Conservation (phyloP, 441 rosid species). For the Populus tomentosa region DNA sequence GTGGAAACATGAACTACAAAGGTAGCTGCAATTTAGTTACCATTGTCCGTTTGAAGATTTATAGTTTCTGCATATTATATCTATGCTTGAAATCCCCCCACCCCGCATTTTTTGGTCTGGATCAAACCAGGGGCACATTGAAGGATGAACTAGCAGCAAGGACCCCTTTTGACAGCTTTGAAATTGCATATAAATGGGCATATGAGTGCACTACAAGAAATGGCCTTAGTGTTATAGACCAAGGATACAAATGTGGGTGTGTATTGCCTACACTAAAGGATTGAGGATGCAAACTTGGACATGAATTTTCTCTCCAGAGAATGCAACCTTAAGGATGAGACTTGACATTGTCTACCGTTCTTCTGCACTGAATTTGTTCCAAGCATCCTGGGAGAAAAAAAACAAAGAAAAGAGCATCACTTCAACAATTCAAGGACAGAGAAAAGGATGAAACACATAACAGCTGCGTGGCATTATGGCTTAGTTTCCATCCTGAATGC, state of each 20-base stretch:
- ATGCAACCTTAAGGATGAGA: neutral
- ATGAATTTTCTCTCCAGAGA: neutral
- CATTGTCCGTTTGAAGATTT: too few relatives aligned
- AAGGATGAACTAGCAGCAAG: neutral
- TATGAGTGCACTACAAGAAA: neutral
- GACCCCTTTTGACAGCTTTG: neutral
- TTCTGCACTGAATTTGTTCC: constrained; percentile 86
- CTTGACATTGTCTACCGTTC: constrained; percentile 37
- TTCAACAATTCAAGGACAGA: too few relatives aligned
- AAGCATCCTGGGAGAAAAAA: constrained; percentile 60
- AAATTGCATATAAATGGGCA: neutral
- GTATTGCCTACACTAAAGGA: neutral
- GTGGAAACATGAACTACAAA: too few relatives aligned
- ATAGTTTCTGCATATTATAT: too few relatives aligned
- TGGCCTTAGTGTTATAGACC: neutral
- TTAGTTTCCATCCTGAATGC: neutral
- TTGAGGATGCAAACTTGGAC: neutral
- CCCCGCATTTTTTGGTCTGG: too few relatives aligned
- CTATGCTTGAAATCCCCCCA: too few relatives aligned
- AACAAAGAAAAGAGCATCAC: neutral
- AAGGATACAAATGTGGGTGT: neutral
- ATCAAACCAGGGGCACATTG: neutral
- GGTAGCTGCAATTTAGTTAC: too few relatives aligned
- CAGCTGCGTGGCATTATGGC: neutral
- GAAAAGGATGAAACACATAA: too few relatives aligned